Percentiles rank a stretch among this genome's conserved stretches.
These are phyloP conservation scores for Boletus huronensis DNA, from an alignment of 768 basidiomycete species.

Conservation along the genomic window DNA sequence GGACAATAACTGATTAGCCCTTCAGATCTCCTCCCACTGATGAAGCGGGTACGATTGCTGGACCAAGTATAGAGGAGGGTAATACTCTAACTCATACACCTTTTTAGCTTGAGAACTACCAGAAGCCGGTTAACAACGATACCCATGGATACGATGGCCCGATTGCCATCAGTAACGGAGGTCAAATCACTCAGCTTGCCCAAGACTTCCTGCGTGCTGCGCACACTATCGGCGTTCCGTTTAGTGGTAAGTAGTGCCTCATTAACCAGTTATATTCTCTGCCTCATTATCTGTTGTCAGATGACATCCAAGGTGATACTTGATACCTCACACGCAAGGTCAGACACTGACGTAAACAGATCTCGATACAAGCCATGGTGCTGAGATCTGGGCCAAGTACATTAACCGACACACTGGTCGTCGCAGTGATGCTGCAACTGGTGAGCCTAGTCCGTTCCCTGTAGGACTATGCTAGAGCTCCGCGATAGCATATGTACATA, in stretches of 20 bases:
- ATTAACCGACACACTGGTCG: slow-evolving; percentile 72
- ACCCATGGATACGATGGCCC: slow-evolving; percentile 71
- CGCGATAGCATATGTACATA: slow-evolving; percentile 57
- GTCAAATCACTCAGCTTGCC: slow-evolving; percentile 57
- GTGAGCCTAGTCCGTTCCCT: slow-evolving; percentile 28
- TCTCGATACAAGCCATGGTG: slow-evolving; percentile 54
- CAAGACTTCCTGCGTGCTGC: slow-evolving; percentile 68
- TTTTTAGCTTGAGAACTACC: slow-evolving; percentile 65
- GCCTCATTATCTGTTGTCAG: slow-evolving; percentile 27
- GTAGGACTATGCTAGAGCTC: background rate
- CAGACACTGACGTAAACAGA: slow-evolving; percentile 34
- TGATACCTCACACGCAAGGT: background rate
- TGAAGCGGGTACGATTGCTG: slow-evolving; percentile 50
- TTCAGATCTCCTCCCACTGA: slow-evolving; percentile 64
- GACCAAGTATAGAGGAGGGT: background rate
- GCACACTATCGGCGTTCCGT: slow-evolving; percentile 59
- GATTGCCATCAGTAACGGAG: slow-evolving; percentile 71
- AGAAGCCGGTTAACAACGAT: slow-evolving; percentile 65
- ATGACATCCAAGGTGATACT: slow-evolving; percentile 55
- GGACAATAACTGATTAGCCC: background rate
- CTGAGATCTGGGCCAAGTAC: slow-evolving; percentile 76
- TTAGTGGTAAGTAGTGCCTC: slow-evolving; percentile 46
- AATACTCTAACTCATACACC: background rate
- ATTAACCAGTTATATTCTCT: background rate
- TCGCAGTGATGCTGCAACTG: slow-evolving; percentile 68